A percentile compares a stretch with the other conserved stretches of the same genome.
Evolutionary conservation across 225 moss, liverwort and hornwort species (phyloP).

Genomic region (Lunularia cruciata): DNA sequence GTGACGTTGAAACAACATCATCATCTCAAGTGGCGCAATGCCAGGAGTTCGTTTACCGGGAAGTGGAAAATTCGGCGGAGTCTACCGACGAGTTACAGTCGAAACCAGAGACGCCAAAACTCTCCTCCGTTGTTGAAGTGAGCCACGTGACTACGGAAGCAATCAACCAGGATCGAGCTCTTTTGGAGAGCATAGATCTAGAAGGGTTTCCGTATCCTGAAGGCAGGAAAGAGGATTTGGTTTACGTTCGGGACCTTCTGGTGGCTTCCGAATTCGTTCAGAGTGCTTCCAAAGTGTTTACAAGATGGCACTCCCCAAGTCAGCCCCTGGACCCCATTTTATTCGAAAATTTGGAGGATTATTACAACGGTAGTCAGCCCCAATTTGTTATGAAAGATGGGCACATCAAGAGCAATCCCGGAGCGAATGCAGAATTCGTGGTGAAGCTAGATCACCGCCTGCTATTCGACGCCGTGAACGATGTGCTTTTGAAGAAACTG

Average conservation of each 20-base stretch:
- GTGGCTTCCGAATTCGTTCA: slow-evolving; percentile 63
- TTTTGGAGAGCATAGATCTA: slow-evolving; percentile 27
- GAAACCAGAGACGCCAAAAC: slow-evolving; percentile 10
- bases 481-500: slow-evolving; percentile 51
- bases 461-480: slow-evolving; percentile 69
- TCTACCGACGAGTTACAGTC: not conserved
- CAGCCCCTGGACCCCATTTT: slow-evolving; percentile 56
- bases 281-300: slow-evolving; percentile 48
- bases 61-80: slow-evolving; percentile 12
- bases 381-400: slow-evolving; percentile 27
- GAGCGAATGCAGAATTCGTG: not conserved
- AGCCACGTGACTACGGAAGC: slow-evolving; percentile 12
- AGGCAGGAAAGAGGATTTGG: slow-evolving; percentile 46
- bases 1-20: slow-evolving; percentile 20
- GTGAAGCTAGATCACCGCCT: slow-evolving; percentile 26
- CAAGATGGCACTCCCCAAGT: slow-evolving; percentile 63
- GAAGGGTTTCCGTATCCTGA: slow-evolving; percentile 25
- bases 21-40: slow-evolving; percentile 12
- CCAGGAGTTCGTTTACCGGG: slow-evolving; percentile 19
- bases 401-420: slow-evolving; percentile 19
- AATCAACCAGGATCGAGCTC: slow-evolving; percentile 17
- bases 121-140: not conserved
- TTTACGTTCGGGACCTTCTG: slow-evolving; percentile 62
- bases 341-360: slow-evolving; percentile 46
- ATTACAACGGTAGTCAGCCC: slow-evolving; percentile 32